Conservation (phyloP, 169 alveolate genomes). For the Plasmodium adleri region DNA sequence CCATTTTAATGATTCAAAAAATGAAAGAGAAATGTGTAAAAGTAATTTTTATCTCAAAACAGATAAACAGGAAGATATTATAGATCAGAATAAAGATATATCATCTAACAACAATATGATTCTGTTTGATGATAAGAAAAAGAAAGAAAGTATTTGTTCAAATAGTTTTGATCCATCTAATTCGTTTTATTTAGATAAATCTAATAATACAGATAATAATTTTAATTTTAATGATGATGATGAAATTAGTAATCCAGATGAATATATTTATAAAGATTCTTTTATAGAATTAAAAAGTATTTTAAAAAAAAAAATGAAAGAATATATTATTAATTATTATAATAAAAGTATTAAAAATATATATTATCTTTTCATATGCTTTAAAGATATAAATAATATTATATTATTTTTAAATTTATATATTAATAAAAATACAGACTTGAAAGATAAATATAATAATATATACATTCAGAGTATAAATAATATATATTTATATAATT, state of each 20-base stretch:
- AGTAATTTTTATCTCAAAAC: no score
- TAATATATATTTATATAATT: conserved; percentile 54
- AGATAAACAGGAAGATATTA: no score
- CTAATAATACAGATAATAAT: not conserved
- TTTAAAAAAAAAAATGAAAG: conserved; percentile 25
- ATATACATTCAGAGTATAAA: conserved; percentile 26
- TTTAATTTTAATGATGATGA: no score
- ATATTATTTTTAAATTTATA: conserved; percentile 29
- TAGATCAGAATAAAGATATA: no score
- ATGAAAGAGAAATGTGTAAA: no score
- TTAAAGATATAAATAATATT: conserved; percentile 34
- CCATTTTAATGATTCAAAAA: no score
- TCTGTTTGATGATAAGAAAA: not conserved
- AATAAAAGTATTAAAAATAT: conserved; percentile 29
- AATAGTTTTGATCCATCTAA: not conserved
- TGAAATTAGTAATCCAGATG: conserved; percentile 26
- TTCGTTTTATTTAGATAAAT: no score
- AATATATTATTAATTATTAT: conserved; percentile 9
- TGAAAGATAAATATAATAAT: conserved; percentile 26
- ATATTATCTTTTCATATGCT: conserved; percentile 23
- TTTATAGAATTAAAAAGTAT: conserved; percentile 30
- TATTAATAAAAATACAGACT: conserved; percentile 17
- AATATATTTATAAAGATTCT: conserved; percentile 36
- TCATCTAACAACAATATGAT: no score
- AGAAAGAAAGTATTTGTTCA: not conserved